These are phyloP conservation scores for Trypanosoma cruzi DNA, from an alignment of 208 protist species.

Conservation along the genomic window DNA sequence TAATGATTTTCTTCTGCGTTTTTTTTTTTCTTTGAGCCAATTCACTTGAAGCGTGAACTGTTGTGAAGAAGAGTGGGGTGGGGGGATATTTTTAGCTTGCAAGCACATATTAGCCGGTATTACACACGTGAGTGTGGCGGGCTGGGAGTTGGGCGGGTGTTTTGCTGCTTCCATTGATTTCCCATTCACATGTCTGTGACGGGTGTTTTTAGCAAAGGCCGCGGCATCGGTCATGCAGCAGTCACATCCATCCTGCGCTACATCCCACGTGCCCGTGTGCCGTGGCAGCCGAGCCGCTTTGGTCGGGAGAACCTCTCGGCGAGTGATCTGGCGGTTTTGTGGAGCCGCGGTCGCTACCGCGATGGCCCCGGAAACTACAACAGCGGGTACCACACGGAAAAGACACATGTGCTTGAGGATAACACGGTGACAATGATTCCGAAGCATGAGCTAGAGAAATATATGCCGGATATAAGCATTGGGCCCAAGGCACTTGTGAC, in stretches of 20 bases:
- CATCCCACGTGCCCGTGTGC: conserved; percentile 83
- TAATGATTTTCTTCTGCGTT: not conserved
- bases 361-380: conserved; percentile 83
- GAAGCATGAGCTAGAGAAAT: conserved; percentile 91
- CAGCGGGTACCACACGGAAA: conserved; percentile 89
- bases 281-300: conserved; percentile 90
- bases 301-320: conserved; percentile 80
- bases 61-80: not conserved
- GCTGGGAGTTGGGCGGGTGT: not conserved
- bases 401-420: conserved; percentile 84
- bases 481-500: conserved; percentile 88
- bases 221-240: conserved; percentile 54
- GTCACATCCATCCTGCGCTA: conserved; percentile 80
- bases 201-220: conserved; percentile 76
- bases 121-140: not conserved
- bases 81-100: not conserved
- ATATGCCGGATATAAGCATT: conserved; percentile 90
- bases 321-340: conserved; percentile 70
- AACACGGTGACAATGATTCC: conserved; percentile 78
- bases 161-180: conserved; percentile 16
- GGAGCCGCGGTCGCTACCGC: conserved; percentile 81
- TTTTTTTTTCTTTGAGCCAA: conserved; percentile 1
- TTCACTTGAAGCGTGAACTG: not conserved
- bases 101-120: not conserved
- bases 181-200: conserved; percentile 65